Conservation (phyloP, 768 basidiomycete genomes). For the Austroboletus festivus region DNA sequence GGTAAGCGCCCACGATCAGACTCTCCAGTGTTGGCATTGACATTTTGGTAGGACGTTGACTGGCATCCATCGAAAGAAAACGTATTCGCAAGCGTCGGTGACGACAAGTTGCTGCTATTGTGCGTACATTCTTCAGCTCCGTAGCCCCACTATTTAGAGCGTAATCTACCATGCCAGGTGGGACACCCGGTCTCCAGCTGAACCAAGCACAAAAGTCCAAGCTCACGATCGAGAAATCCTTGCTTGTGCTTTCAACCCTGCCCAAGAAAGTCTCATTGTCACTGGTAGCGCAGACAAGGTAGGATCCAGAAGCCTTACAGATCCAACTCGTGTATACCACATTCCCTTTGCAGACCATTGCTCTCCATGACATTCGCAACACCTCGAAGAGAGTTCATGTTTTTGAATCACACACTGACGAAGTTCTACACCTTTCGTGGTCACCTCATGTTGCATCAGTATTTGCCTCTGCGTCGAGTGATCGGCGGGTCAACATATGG, state of each 20-base stretch:
- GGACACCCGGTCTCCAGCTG: slow-evolving; percentile 79
- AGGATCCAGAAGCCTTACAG: slow-evolving; percentile 1
- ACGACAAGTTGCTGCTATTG: slow-evolving; percentile 94
- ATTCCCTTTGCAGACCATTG: slow-evolving; percentile 59
- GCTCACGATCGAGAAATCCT: slow-evolving; percentile 93
- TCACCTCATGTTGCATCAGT: slow-evolving; percentile 90
- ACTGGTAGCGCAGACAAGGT: slow-evolving; percentile 97
- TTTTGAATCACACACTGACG: slow-evolving; percentile 92
- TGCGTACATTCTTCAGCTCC: slow-evolving; percentile 38
- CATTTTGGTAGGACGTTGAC: slow-evolving; percentile 75
- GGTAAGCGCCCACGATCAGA: slow-evolving; percentile 43
- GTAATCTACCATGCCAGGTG: slow-evolving; percentile 53
- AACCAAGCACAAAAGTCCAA: slow-evolving; percentile 68
- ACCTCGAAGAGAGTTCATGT: slow-evolving; percentile 78
- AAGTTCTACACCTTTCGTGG: slow-evolving; percentile 93
- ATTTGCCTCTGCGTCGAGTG: slow-evolving; percentile 93
- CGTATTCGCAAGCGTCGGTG: slow-evolving; percentile 91
- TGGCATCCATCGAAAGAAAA: slow-evolving; percentile 86
- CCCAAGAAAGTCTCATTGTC: slow-evolving; percentile 70
- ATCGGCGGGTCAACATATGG: slow-evolving; percentile 94
- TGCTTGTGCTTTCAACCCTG: slow-evolving; percentile 86
- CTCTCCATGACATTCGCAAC: slow-evolving; percentile 81
- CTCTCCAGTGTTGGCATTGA: slow-evolving; percentile 1
- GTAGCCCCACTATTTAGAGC: neutral
- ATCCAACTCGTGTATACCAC: neutral